Evolutionary conservation across 2,329 filamentous ascomycete genomes (phyloP), one percentile per base, ranked within the genome.

Genomic region (Diaporthe ampelina): DNA sequence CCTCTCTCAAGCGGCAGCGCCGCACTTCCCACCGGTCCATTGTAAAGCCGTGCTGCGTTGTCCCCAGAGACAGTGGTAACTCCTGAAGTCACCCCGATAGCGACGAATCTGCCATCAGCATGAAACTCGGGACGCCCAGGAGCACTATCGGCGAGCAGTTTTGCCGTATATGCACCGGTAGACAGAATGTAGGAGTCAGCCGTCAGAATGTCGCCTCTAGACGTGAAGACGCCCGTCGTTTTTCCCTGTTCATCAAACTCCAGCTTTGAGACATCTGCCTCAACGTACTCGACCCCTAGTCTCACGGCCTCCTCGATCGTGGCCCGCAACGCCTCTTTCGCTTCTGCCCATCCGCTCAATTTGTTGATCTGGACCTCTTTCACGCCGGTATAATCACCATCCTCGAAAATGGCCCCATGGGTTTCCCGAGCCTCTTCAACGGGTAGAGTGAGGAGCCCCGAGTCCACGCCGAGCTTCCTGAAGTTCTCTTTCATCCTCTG

Each of bases 91-190:
- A 58, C 56, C 8, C 56, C 56, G 10, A 58, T 19, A 37, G 56
- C 56, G 8, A 58, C 29, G 15, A 37, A 37, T 58, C 56, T n/a
- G 56, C 37, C 56, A 24, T 32, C 56, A n/a, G 56, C 29, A 35
- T 58, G 56, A 13, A 58, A 19, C 21, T 58, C 56, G 19, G 17
- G 56, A 13, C 56, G 32, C 4, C 21, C 19, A 8, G 56, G 56
- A 10, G 56, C 56, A 11, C 56, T 58, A n/a, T 58, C 32, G 5
- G 56, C 56, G 19, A 58, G 56, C 19, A 58, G 7, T 37, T 37
- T 58, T 21, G 56, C 56, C 32, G 32, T 58, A 37, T 58, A 37
- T n/a, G 56, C 56, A 58, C 56, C 56, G 19, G 56, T 58, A n/a
- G 21, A 58, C 32, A 58, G 19, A n/a, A 37, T 58, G 56, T 6